Evolutionary conservation across 306 rosid genomes (phyloP).

Genomic region (Cyamopsis tetragonoloba): DNA sequence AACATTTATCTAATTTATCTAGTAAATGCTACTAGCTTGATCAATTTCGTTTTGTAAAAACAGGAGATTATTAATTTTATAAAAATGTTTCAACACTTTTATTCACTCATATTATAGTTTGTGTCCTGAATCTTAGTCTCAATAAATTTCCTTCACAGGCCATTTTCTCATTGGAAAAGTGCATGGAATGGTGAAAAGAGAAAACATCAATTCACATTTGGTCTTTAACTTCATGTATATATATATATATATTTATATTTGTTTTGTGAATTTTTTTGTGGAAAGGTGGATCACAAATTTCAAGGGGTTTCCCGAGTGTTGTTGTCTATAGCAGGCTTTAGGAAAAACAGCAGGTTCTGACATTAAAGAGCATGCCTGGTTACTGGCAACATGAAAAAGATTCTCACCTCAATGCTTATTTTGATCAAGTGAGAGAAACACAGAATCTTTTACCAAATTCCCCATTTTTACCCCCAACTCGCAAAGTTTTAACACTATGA

Average conservation of each 20-base stretch:
- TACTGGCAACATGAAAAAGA: conserved; percentile 23
- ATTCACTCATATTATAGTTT: too few relatives aligned
- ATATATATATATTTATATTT: conserved; percentile 7
- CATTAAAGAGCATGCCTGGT: conserved; percentile 17
- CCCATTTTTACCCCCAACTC: neutral
- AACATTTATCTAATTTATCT: too few relatives aligned
- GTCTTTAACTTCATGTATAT: too few relatives aligned
- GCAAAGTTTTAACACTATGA: neutral
- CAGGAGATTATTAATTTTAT: too few relatives aligned
- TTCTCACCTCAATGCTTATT: conserved; percentile 1
- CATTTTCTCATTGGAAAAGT: conserved; percentile 20
- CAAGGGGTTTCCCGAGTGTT: conserved; percentile 11
- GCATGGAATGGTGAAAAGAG: neutral
- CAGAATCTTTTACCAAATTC: conserved; percentile 15
- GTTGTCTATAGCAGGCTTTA: conserved; percentile 24
- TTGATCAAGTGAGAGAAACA: conserved; percentile 1
- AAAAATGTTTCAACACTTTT: too few relatives aligned
- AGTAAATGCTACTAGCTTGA: too few relatives aligned
- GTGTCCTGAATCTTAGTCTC: neutral
- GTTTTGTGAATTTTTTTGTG: neutral
- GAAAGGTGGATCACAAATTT: conserved; percentile 3
- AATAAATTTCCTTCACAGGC: neutral
- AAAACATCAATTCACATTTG: neutral
- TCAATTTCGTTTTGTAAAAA: too few relatives aligned
- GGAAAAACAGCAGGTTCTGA: conserved; percentile 19